Conservation (phyloP, 192 early-diverging fungal species). For the Tieghemiomyces parasiticus region DNA sequence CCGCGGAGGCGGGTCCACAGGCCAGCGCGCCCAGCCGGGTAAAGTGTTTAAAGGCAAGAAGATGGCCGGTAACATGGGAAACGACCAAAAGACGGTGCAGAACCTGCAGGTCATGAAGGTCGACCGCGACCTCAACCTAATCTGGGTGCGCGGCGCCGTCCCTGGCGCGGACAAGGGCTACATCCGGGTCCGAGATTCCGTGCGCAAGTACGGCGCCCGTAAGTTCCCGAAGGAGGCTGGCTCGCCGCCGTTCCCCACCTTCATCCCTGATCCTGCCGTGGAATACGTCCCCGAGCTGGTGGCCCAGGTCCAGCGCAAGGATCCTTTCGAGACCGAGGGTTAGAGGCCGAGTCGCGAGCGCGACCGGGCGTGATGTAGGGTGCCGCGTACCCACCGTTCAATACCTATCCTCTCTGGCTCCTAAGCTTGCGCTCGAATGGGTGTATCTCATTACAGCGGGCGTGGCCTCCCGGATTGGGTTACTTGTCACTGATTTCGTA, state of each 20-base stretch:
- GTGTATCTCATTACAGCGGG: too few relatives aligned
- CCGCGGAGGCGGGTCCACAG: constrained; percentile 76
- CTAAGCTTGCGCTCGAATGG: too few relatives aligned
- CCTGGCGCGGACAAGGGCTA: constrained; percentile 77
- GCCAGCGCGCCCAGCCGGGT: constrained; percentile 69
- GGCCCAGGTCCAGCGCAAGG: background rate
- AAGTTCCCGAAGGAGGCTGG: constrained; percentile 43
- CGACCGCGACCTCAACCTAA: constrained; percentile 66
- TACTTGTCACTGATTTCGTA: too few relatives aligned
- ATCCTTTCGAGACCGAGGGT: background rate
- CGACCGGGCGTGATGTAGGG: too few relatives aligned
- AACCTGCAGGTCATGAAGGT: constrained; percentile 76
- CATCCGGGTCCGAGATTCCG: constrained; percentile 75
- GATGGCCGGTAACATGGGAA: constrained; percentile 95
- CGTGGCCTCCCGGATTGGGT: too few relatives aligned
- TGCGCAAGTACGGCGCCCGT: constrained; percentile 50
- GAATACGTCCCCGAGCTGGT: constrained; percentile 1
- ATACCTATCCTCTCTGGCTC: too few relatives aligned
- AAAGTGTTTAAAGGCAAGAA: constrained; percentile 93
- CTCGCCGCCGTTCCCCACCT: constrained; percentile 59
- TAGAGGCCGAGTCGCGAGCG: too few relatives aligned
- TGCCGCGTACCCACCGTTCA: too few relatives aligned
- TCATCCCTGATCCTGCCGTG: constrained; percentile 22
- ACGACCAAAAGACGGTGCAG: constrained; percentile 61
- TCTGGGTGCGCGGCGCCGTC: constrained; percentile 87